Percentiles rank a stretch among this genome's conserved stretches.
phyloP scores from a whole-genome alignment of 139 green algal genomes.

The Spirogloea muscicola region DNA sequence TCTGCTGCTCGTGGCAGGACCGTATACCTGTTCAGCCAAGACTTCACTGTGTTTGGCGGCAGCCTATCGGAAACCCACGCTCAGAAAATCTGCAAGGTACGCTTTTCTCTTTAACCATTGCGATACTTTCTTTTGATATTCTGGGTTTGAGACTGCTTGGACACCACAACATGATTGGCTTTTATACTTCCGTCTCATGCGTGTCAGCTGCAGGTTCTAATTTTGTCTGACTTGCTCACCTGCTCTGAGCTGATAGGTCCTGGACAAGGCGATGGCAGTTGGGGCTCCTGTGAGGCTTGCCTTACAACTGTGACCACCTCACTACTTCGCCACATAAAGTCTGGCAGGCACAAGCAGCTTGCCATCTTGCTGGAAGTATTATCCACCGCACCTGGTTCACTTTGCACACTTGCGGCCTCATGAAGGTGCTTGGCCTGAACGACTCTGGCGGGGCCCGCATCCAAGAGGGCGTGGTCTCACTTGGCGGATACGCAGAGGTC shows the following conservation, averaged over 20 bases:
- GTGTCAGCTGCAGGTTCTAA: no score
- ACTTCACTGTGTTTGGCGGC: constrained; percentile 66
- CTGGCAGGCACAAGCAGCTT: no score
- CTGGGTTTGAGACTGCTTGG: neutral
- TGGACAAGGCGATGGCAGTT: constrained; percentile 30
- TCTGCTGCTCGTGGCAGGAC: neutral
- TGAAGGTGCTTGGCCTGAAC: constrained; percentile 59
- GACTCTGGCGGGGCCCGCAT: constrained; percentile 65
- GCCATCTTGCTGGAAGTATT: neutral
- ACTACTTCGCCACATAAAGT: neutral
- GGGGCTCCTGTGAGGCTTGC: constrained; percentile 14
- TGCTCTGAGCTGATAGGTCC: neutral
- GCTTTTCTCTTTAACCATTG: neutral
- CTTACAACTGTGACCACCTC: neutral
- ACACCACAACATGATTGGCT: no score
- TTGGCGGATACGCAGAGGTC: constrained; percentile 60
- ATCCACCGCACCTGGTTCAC: neutral
- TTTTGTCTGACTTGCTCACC: no score
- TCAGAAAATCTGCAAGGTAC: constrained; percentile 51
- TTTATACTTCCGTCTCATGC: no score
- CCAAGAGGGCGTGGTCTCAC: constrained; percentile 60
- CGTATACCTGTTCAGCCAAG: constrained; percentile 50
- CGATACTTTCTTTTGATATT: neutral
- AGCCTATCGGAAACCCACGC: constrained; percentile 59
- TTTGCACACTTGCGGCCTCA: no score